Base-by-base conservation (phyloP, 106 monocot genomes). In the Cymbidium sinense region DNA sequence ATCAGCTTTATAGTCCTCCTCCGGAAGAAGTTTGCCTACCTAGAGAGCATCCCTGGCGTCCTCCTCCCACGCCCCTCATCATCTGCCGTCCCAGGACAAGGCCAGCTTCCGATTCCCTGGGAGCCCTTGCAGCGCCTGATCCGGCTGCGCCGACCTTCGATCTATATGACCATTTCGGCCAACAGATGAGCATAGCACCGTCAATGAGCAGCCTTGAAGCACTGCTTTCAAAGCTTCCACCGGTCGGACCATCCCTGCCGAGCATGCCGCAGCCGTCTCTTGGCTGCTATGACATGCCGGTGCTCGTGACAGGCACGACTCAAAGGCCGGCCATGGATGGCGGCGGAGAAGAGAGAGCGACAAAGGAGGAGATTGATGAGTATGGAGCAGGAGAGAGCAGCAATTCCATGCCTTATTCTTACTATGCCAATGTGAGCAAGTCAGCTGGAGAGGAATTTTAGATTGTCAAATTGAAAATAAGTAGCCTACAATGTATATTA, bases 191-290 rank as follows among this genome's bases (percentile, higher is more conserved):
- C 73, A 86, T 95, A 44, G 85, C 86, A 21, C 99, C 99, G 1
- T 99, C 99, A 4, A 96, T 96, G 91, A 91, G 90, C 82, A 96
- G 96, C 85, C 89, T 96, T 34, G 93, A 96, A 77, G 96, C 91
- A 0, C 78, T 96, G 18, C 91, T 96, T 29, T 96, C 96, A 61
- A 96, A 94, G 82, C 89, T 96, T 7, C 96, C 96, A 0, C 85
- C 93, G 7, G 91, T 96, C 10, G 85, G 81, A 4, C 91, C 89
- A 0, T 43, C 43, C 8, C 80, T 15, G 43, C 61, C 33, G 12
- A 12, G 30, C n/a, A 13, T 15, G 50, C 23, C 64, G 19, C 36
- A 36, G 39, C 70, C 83, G 0, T 76, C 83, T 7, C 41, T 71
- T 3, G 78, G 72, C 17, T 79, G 79, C 81, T 90, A 81, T 72